These are phyloP conservation scores for Malus fusca DNA, from an alignment of 306 rosid species.

Conservation along the genomic window DNA sequence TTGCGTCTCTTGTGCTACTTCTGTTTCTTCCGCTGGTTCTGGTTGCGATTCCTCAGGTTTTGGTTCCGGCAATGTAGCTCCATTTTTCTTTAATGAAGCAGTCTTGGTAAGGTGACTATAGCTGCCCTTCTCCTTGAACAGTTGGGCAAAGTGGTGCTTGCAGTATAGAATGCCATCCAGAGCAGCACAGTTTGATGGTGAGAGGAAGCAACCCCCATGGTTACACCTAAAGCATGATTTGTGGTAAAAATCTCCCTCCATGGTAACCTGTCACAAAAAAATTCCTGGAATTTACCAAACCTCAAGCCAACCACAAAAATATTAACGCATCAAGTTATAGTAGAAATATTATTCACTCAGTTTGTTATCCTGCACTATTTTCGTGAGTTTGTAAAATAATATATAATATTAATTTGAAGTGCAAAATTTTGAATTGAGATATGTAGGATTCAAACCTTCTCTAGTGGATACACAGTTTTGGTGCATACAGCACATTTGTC, in stretches of 20 bases:
- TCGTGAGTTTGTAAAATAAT: neutral
- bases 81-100: conserved; percentile 51
- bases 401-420: neutral
- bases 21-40: conserved; percentile 2
- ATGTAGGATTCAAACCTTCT: conserved; percentile 37
- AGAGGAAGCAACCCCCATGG: conserved; percentile 60
- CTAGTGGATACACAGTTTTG: conserved; percentile 76
- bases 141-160: conserved; percentile 71
- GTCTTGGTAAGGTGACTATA: conserved; percentile 45
- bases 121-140: conserved; percentile 79
- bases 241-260: conserved; percentile 69
- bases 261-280: conserved; percentile 32
- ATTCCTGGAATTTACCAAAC: neutral
- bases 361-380: neutral
- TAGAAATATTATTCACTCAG: neutral
- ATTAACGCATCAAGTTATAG: neutral
- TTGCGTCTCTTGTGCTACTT: neutral
- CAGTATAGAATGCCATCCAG: conserved; percentile 66
- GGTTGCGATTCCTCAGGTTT: conserved; percentile 11
- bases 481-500: conserved; percentile 71
- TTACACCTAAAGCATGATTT: conserved; percentile 67
- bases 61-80: neutral
- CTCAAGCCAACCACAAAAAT: too few species aligned
- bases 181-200: conserved; percentile 63
- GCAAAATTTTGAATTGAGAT: neutral